Conservation (phyloP, 2,329 filamentous ascomycete genomes). For the Ceratocystis ficicola region DNA sequence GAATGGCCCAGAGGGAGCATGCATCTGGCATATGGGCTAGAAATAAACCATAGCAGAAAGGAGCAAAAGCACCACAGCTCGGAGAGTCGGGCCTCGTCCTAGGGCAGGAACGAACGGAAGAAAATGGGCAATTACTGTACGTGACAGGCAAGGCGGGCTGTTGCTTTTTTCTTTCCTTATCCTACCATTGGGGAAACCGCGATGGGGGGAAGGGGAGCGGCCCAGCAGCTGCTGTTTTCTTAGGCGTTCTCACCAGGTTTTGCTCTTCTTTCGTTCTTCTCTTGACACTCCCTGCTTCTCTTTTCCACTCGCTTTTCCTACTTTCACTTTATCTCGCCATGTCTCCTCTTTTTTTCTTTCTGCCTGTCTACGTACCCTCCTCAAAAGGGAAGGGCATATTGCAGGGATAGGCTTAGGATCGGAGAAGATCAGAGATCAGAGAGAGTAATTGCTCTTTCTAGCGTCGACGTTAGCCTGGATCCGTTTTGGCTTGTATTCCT, state of each 20-base stretch:
- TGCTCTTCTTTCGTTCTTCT: neutral
- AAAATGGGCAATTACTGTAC: neutral
- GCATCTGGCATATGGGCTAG: neutral
- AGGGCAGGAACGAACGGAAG: slow-evolving; percentile 3
- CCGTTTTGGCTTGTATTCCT: neutral
- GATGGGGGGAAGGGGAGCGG: no score
- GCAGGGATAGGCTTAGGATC: slow-evolving; percentile 1
- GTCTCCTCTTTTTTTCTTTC: neutral
- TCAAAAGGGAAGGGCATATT: slow-evolving; percentile 6
- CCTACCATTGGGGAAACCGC: no score
- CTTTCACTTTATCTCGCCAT: neutral
- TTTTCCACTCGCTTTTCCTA: neutral
- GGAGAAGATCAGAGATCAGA: neutral
- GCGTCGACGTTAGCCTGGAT: neutral
- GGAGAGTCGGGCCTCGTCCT: neutral
- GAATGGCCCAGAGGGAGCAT: neutral
- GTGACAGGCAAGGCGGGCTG: neutral
- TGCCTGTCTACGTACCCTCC: neutral
- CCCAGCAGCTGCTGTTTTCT: neutral
- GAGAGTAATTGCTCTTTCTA: slow-evolving; percentile 7
- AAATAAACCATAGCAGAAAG: neutral
- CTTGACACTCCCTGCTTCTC: neutral
- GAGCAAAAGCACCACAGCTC: neutral
- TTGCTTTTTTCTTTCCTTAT: neutral
- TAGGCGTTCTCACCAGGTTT: neutral